Evolutionary conservation across 805 yeast species (phyloP), one percentile per base, ranked within the genome.

Genomic region (Wickerhamomyces chambardii): DNA sequence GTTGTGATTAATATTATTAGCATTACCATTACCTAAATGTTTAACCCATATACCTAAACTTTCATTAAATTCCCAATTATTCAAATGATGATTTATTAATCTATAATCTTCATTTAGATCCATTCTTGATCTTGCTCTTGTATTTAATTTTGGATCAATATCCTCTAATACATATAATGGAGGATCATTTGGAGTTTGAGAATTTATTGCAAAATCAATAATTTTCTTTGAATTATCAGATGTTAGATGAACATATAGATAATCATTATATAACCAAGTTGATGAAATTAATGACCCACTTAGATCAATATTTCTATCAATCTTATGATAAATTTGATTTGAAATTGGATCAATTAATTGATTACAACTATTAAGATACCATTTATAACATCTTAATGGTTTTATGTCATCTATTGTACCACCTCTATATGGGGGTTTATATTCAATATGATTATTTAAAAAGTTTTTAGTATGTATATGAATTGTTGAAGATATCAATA

Each of bases 11-110:
- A n/a, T n/a, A n/a, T n/a, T n/a, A n/a, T n/a, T n/a, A n/a, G n/a
- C n/a, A n/a, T n/a, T n/a, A n/a, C n/a, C n/a, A n/a, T n/a, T n/a
- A 5, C 49, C 39, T 4, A 69, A 76, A 40, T 66, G 68, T 41
- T 70, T 69, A 21, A 70, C 63, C 84, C 84, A 78, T 3, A 79
- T 51, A 2, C 82, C 82, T 45, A 66, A 51, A 3, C 61, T 50
- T 36, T 61, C 63, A 18, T 58, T 19, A 19, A 19, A 50, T 15
- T 42, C 55, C 84, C 84, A 77, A 12, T 45, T 50, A 19, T 43
- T 37, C 30, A 8, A 24, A 24, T 8, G 22, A 19, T 19, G 10
- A 24, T 24, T 24, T 11, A 6, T 21, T 7, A 7, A 21, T 21
- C 24, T 8, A 10, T 37, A 41, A 29, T 42, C 42, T 35, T 37